Conservation (phyloP, 495 filamentous ascomycete genomes). For the Tetracladium marchalianum region DNA sequence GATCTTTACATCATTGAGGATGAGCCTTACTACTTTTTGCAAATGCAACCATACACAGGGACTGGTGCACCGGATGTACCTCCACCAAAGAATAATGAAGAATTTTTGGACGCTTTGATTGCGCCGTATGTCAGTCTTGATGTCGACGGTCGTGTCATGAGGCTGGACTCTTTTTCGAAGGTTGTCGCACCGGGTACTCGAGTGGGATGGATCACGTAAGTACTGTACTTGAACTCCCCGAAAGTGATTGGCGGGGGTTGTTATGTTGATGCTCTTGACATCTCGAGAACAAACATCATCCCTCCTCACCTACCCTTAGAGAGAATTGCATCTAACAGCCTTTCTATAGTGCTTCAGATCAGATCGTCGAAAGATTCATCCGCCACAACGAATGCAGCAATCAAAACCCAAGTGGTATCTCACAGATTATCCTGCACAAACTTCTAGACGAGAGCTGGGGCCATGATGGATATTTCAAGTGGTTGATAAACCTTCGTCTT, state of each 20-base stretch:
- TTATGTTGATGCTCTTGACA: too few relatives aligned
- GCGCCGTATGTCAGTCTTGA: conserved; percentile 60
- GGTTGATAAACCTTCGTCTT: conserved; percentile 76
- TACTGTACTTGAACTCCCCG: too few relatives aligned
- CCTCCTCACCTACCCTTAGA: too few relatives aligned
- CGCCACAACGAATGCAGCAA: conserved; percentile 68
- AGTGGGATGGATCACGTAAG: conserved; percentile 60
- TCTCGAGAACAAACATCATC: too few relatives aligned
- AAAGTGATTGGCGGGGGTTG: too few relatives aligned
- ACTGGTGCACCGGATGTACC: conserved; percentile 32
- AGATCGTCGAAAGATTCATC: conserved; percentile 70
- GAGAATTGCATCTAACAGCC: too few relatives aligned
- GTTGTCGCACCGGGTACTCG: conserved; percentile 70
- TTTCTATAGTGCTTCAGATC: conserved; percentile 46
- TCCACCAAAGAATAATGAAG: conserved; percentile 21
- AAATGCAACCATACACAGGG: conserved; percentile 79
- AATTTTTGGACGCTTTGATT: conserved; percentile 41
- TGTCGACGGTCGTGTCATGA: conserved; percentile 53
- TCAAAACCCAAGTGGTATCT: conserved; percentile 76
- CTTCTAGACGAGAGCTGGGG: conserved; percentile 92
- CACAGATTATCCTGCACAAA: conserved; percentile 77
- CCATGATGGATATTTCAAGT: conserved; percentile 81
- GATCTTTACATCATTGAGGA: conserved; percentile 87
- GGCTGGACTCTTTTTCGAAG: conserved; percentile 77
- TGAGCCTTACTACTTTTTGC: conserved; percentile 94